A percentile compares a stretch with the other conserved stretches of the same genome.
These are phyloP conservation scores for Penicillium bovifimosum DNA, from an alignment of 495 filamentous ascomycete species.

Conservation along the genomic window DNA sequence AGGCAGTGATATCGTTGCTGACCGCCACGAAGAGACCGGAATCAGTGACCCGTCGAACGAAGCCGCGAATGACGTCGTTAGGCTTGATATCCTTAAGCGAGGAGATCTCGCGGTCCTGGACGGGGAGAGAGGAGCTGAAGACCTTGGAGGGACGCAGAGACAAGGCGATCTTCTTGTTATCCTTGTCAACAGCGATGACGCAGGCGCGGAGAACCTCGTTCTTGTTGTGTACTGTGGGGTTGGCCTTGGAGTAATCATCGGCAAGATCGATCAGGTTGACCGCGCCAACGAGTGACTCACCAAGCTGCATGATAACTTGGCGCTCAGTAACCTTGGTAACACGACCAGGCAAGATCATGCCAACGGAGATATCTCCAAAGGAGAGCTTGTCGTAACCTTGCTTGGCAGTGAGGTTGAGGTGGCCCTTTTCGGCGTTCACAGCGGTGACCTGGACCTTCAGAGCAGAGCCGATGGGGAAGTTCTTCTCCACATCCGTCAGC, in stretches of 20 bases:
- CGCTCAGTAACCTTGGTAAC: constrained; percentile 83
- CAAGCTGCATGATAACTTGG: constrained; percentile 78
- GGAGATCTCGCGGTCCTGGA: constrained; percentile 75
- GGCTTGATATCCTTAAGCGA: constrained; percentile 62
- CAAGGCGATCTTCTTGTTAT: constrained; percentile 76
- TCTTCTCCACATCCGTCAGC: constrained; percentile 66
- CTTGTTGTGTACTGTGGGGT: constrained; percentile 64
- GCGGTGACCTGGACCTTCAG: constrained; percentile 68
- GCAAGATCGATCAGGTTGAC: constrained; percentile 72
- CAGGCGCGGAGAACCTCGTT: constrained; percentile 83
- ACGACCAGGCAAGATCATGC: constrained; percentile 74
- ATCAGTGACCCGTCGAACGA: constrained; percentile 80
- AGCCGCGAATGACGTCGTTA: constrained; percentile 80
- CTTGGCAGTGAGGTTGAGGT: constrained; percentile 76
- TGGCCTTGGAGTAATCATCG: constrained; percentile 75
- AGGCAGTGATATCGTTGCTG: constrained; percentile 71
- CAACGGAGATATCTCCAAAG: constrained; percentile 62
- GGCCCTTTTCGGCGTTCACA: constrained; percentile 66
- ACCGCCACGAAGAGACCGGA: constrained; percentile 80
- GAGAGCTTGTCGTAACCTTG: constrained; percentile 51
- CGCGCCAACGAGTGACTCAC: constrained; percentile 64
- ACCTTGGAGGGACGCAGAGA: constrained; percentile 84
- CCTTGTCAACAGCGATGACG: constrained; percentile 68
- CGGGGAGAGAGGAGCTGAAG: constrained; percentile 74
- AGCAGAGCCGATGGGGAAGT: constrained; percentile 84